A percentile compares a stretch with the other conserved stretches of the same genome.
Evolutionary conservation across 176 grass and related monocot species (phyloP).

Genomic region (Raddia distichophylla): DNA sequence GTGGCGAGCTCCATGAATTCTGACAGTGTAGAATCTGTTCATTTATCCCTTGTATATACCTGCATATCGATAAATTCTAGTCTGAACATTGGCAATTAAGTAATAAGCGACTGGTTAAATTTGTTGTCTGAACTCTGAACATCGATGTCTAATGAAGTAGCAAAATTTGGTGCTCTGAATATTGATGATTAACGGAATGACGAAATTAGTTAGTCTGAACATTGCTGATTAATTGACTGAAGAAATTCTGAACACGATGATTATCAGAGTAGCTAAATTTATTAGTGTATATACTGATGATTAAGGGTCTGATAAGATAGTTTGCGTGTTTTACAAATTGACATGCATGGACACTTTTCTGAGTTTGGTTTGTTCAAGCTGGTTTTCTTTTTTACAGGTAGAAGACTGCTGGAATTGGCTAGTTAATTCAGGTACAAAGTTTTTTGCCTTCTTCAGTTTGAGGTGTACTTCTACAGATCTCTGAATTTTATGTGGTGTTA

Average conservation of each 20-base stretch:
- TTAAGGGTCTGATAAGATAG: neutral
- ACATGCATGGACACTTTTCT: no score
- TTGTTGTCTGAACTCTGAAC: neutral
- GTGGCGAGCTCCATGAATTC: neutral
- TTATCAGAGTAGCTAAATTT: neutral
- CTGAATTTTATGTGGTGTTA: neutral
- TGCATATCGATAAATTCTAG: neutral
- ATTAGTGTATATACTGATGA: neutral
- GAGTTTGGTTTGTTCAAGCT: neutral
- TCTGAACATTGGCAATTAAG: neutral
- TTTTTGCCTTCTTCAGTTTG: constrained; percentile 23
- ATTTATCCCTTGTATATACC: neutral
- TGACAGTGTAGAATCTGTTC: neutral
- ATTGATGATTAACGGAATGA: neutral
- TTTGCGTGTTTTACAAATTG: no score
- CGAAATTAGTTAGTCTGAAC: neutral
- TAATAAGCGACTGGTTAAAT: neutral
- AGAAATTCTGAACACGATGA: no score
- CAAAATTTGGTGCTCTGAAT: neutral
- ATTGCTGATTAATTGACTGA: neutral
- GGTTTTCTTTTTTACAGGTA: constrained; percentile 7
- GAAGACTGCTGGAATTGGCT: neutral
- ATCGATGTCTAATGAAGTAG: neutral
- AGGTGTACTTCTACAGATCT: neutral
- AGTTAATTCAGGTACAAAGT: constrained; percentile 14